Evolutionary conservation across 1,139 yeast genomes (phyloP), one percentile per base, ranked within the genome.

Genomic region (Sugiyamaella paludigena): DNA sequence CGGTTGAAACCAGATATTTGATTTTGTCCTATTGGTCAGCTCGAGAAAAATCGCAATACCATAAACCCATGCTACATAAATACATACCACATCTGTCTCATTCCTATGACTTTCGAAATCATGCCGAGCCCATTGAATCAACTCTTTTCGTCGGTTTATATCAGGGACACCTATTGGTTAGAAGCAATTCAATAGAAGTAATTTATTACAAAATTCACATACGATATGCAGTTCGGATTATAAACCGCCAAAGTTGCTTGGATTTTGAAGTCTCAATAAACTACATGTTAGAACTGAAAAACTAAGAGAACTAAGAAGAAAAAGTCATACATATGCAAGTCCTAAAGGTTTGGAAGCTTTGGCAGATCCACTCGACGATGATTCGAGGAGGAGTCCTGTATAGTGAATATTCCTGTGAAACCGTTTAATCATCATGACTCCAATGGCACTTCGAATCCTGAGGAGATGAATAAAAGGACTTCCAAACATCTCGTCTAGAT

Each of bases 241-340:
- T 59, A 45, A 59, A 63, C 32, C 70, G 54, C 70, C 70, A 68
- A 1, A 68, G 57, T 41, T 59, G 57, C 28, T 57, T 58, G 4
- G 72, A 54, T 50, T 68, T 65, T 26, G 70, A 57, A 4, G 65
- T 55, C 40, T 67, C 70, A 9, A 69, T 58, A 53, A 67, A 67
- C 45, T 40, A 12, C 12, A 40, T 30, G 43, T 24, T 32, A 32
- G 31, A n/a, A 11, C 6, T 19, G 24, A 19, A 19, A 4, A 6
- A 13, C 24, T 36, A 7, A 30, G 33, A 13, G 27, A n/a, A n/a
- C n/a, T n/a, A n/a, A 27, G 28, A 26, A 37, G 32, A 12, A 11
- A 2, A 6, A 16, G 10, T 47, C 62, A 34, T 49, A 58, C 62
- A 50, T 56, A 58, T 37, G 56, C 60, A 13, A 58, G 49, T 12